Evolutionary conservation across 352 stramenopile genomes (phyloP).

Genomic region (Phytophthora tubulina): DNA sequence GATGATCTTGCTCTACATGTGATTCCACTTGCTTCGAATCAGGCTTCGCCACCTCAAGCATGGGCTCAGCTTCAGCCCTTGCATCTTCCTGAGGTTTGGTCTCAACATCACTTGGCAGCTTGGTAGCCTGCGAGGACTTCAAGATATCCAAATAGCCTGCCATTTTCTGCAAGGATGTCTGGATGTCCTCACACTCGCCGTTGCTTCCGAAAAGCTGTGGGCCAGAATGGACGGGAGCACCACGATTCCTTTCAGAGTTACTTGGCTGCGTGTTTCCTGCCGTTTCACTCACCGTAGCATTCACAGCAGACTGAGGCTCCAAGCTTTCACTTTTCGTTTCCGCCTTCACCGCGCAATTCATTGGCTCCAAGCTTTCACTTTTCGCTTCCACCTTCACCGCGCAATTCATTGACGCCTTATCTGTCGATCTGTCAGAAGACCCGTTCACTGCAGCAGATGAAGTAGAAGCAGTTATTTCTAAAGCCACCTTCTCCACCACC

Average conservation of each 20-base stretch:
- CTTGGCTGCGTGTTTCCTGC: neutral
- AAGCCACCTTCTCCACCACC: conserved; percentile 27
- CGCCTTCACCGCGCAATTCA: conserved; percentile 1
- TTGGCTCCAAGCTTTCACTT: conserved; percentile 6
- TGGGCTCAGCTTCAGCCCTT: conserved; percentile 5
- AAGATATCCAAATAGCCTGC: conserved; percentile 28
- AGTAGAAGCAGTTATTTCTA: neutral
- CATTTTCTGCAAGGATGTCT: conserved; percentile 58
- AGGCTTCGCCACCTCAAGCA: neutral
- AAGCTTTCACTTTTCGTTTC: conserved; percentile 4
- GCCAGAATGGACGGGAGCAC: neutral
- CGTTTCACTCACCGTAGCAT: neutral
- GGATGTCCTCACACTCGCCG: conserved; percentile 55
- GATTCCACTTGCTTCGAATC: conserved; percentile 7
- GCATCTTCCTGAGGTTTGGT: neutral
- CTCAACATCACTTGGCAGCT: neutral
- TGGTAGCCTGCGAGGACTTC: conserved; percentile 15
- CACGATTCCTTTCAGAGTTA: neutral
- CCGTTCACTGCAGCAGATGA: neutral
- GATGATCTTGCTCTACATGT: conserved; percentile 16
- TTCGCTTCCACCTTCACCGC: neutral
- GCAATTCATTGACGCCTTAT: conserved; percentile 10
- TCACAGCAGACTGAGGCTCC: neutral
- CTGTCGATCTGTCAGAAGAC: conserved; percentile 6
- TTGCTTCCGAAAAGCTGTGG: conserved; percentile 54